Evolutionary conservation across 73 alveolate genomes (phyloP).

Genomic region (Paramecium pentaurelia): DNA sequence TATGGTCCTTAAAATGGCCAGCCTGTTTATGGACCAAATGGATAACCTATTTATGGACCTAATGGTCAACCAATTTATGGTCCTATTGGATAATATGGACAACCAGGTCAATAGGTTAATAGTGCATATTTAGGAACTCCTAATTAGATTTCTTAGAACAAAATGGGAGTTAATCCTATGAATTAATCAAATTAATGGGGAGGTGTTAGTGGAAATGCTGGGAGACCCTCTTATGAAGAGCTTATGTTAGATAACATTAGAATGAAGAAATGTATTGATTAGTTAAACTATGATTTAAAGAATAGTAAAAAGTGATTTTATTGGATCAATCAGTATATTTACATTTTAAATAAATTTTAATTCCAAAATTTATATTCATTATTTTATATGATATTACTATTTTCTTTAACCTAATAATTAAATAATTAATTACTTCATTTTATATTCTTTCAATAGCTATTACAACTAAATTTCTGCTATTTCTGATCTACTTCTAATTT

Average conservation of each 20-base stretch:
- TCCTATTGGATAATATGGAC: not conserved
- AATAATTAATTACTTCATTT: no score
- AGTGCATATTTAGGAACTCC: conserved; percentile 48
- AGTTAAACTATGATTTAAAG: conserved; percentile 28
- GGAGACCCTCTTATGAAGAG: conserved; percentile 34
- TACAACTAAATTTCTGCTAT: no score
- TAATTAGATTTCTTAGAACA: not conserved
- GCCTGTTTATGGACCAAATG: not conserved
- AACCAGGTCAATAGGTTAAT: not conserved
- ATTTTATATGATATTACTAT: no score
- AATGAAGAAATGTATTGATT: conserved; percentile 38
- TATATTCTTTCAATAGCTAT: no score
- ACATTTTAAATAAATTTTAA: not conserved
- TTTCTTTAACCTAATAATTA: not conserved
- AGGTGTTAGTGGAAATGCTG: not conserved
- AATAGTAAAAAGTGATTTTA: conserved; percentile 10
- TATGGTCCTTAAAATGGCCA: not conserved
- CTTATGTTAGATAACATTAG: conserved; percentile 4
- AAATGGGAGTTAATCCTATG: not conserved
- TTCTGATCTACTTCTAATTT: no score
- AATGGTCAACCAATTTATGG: not conserved
- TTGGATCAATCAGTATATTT: not conserved
- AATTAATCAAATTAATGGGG: conserved; percentile 24
- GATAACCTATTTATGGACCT: not conserved
- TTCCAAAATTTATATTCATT: not conserved